Conservation (phyloP, 805 yeast species). For the Candida maris region DNA sequence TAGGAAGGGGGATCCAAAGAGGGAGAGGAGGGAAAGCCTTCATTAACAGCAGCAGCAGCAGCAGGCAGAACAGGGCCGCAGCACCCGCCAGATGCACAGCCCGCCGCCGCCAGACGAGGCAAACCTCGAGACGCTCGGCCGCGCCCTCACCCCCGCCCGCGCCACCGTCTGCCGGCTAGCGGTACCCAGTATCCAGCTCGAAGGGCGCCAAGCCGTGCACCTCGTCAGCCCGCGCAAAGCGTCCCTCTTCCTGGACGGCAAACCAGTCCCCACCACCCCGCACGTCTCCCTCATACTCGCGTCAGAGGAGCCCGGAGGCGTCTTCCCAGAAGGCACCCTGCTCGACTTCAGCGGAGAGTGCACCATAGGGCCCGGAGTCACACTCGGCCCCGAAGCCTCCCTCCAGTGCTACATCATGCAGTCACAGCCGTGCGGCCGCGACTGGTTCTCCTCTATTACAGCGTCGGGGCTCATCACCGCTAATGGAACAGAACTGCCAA, state of each 20-base stretch:
- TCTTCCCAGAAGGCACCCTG: background rate
- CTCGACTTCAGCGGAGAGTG: background rate
- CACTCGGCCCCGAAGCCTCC: background rate
- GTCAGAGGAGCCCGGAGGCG: background rate
- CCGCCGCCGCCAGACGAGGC: no score
- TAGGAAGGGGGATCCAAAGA: no score
- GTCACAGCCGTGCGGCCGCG: background rate
- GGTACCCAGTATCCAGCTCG: background rate
- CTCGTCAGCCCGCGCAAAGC: background rate
- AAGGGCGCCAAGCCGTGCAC: background rate
- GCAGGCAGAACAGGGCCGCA: no score
- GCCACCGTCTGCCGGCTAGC: background rate
- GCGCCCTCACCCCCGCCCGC: background rate
- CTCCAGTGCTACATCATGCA: slow-evolving; percentile 1
- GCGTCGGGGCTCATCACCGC: background rate
- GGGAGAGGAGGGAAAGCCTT: no score
- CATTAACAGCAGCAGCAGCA: no score
- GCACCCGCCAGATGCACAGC: no score
- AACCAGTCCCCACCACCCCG: background rate
- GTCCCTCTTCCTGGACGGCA: background rate
- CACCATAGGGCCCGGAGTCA: background rate
- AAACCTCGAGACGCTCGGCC: slow-evolving; percentile 1
- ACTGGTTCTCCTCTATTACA: background rate
- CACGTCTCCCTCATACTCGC: background rate
- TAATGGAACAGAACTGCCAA: background rate